phyloP scores from a whole-genome alignment of 1,284 basidiomycete species.

The Ustilago hordei region DNA sequence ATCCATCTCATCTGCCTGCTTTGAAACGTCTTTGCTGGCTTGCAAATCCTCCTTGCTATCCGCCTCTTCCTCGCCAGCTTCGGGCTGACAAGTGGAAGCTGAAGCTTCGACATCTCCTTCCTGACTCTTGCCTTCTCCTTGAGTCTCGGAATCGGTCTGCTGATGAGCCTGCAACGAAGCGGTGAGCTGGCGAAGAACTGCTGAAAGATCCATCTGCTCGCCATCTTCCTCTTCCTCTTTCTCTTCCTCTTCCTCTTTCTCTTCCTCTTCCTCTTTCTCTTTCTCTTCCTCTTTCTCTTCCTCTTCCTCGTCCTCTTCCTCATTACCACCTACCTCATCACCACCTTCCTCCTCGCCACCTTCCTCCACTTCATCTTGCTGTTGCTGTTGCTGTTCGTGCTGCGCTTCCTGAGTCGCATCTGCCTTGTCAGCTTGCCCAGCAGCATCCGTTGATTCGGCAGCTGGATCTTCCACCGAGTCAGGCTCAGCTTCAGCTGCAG shows the following conservation, averaged over 20 bases:
- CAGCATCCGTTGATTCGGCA: not conserved
- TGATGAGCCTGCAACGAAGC: slow-evolving; percentile 55
- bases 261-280: slow-evolving; percentile 13
- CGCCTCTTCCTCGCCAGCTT: not conserved
- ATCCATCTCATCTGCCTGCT: slow-evolving; percentile 12
- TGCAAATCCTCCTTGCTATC: slow-evolving; percentile 2
- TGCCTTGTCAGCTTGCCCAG: not conserved
- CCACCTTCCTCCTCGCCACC: slow-evolving; percentile 3
- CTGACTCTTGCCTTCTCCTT: slow-evolving; percentile 13
- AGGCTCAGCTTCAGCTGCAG: slow-evolving; percentile 57
- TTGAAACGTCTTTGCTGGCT: slow-evolving; percentile 3
- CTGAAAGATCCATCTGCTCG: slow-evolving; percentile 51
- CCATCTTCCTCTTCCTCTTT: slow-evolving; percentile 24
- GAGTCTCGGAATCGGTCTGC: slow-evolving; percentile 14
- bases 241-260: not conserved
- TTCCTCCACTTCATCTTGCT: slow-evolving; percentile 20
- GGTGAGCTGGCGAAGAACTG: slow-evolving; percentile 54
- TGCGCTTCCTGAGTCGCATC: not conserved
- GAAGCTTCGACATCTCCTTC: not conserved
- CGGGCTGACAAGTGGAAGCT: not conserved
- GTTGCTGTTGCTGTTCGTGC: not conserved
- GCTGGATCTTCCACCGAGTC: slow-evolving; percentile 26
- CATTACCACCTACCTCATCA: not conserved
- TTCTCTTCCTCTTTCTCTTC: slow-evolving; percentile 2
- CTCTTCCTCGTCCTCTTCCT: slow-evolving; percentile 20